phyloP scores from a whole-genome alignment of 78 protist species.

The Protostelium mycophagum region DNA sequence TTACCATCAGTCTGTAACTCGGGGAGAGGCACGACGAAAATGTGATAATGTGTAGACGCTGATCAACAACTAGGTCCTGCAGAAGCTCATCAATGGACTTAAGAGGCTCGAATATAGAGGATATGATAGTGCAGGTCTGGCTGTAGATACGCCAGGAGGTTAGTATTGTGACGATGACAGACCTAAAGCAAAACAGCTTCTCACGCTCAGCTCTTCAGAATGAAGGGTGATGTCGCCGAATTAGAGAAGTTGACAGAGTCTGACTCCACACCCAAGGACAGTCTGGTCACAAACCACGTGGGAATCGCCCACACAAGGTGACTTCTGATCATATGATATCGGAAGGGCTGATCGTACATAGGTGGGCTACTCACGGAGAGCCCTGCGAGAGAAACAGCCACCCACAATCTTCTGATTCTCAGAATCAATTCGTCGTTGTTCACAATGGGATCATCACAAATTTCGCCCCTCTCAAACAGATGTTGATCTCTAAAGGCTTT shows the following conservation, averaged over 20 bases:
- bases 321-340: no score
- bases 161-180: not conserved
- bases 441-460: constrained; percentile 71
- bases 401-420: constrained; percentile 52
- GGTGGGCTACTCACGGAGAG: constrained; percentile 79
- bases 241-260: not conserved
- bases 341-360: no score
- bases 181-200: not conserved
- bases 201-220: constrained; percentile 5
- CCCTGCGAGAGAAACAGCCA: constrained; percentile 64
- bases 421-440: constrained; percentile 58
- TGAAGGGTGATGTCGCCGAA: constrained; percentile 17
- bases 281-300: constrained; percentile 2
- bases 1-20: not conserved
- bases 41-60: no score
- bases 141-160: constrained; percentile 11
- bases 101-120: constrained; percentile 87
- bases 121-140: constrained; percentile 90
- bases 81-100: constrained; percentile 63
- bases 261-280: not conserved
- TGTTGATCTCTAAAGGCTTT: constrained; percentile 46
- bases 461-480: constrained; percentile 22
- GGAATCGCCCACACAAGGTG: constrained; percentile 94
- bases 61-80: not conserved
- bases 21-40: no score